These are phyloP conservation scores for Monascus purpureus DNA, from an alignment of 495 filamentous ascomycete genomes.

Conservation along the genomic window DNA sequence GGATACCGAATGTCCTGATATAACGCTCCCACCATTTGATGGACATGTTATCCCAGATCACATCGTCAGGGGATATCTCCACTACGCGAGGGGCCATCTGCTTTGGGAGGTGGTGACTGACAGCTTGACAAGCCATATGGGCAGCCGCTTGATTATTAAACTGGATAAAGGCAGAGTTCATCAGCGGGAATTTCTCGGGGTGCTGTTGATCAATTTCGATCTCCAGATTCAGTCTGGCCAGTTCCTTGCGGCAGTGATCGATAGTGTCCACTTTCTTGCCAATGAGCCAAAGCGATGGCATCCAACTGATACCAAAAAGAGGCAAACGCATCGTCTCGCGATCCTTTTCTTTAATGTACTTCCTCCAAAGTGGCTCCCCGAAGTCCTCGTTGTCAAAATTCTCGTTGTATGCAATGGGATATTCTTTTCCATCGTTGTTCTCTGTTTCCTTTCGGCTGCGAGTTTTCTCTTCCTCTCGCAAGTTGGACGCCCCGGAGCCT, in stretches of 20 bases:
- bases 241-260: conserved; percentile 74
- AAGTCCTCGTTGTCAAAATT: conserved; percentile 47
- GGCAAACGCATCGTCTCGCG: conserved; percentile 78
- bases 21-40: conserved; percentile 92
- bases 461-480: conserved; percentile 9
- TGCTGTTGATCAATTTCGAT: conserved; percentile 84
- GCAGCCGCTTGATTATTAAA: conserved; percentile 97
- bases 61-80: conserved; percentile 86
- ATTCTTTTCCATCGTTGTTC: conserved; percentile 36
- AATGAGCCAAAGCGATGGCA: conserved; percentile 64
- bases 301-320: conserved; percentile 65
- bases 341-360: conserved; percentile 66
- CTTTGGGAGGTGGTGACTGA: conserved; percentile 83
- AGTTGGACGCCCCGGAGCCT: conserved; percentile 6
- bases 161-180: conserved; percentile 98
- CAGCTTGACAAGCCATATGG: conserved; percentile 92
- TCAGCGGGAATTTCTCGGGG: conserved; percentile 76
- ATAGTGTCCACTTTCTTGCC: conserved; percentile 93
- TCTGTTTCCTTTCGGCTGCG: conserved; percentile 21
- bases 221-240: conserved; percentile 82
- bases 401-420: conserved; percentile 56
- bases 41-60: conserved; percentile 97
- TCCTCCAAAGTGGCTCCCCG: conserved; percentile 65
- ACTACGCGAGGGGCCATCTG: conserved; percentile 89
- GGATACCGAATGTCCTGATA: conserved; percentile 52